Evolutionary conservation across 2,329 filamentous ascomycete genomes (phyloP).

Genomic region (Sordariomycetes sp.): DNA sequence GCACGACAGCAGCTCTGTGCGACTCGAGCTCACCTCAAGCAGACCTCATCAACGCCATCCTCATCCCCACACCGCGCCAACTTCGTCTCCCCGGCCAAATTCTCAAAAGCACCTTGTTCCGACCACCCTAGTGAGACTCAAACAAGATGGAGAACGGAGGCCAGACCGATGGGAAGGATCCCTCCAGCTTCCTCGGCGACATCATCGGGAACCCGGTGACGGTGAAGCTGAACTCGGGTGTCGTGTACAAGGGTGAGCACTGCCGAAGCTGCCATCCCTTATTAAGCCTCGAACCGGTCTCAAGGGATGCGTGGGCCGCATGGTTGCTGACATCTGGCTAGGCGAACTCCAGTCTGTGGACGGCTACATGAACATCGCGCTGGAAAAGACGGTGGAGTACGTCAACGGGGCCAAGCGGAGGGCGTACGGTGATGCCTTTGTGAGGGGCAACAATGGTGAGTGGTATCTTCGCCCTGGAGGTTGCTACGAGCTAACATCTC

Average conservation of each 20-base stretch:
- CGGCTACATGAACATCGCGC: conserved; percentile 98
- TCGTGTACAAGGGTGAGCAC: conserved; percentile 81
- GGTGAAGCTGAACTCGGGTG: conserved; percentile 97
- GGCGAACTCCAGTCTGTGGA: conserved; percentile 95
- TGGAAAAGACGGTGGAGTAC: conserved; percentile 90
- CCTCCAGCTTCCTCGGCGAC: conserved; percentile 83
- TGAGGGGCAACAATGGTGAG: conserved; percentile 89
- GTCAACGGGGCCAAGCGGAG: conserved; percentile 75
- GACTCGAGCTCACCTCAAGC: neutral
- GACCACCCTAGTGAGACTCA: neutral
- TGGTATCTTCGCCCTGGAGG: neutral
- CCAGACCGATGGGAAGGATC: conserved; percentile 73
- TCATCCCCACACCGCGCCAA: neutral
- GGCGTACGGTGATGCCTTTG: conserved; percentile 88
- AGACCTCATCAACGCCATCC: neutral
- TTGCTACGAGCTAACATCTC: neutral
- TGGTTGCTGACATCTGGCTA: conserved; percentile 22
- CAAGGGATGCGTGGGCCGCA: neutral
- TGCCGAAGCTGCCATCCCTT: neutral
- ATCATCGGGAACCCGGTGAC: conserved; percentile 92
- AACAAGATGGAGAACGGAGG: conserved; percentile 63
- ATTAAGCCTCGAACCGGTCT: neutral
- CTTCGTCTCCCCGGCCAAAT: neutral
- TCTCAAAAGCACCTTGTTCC: neutral
- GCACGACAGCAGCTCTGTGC: neutral